Evolutionary conservation across 169 alveolate species (phyloP).

Genomic region (Plasmodium yoelii): DNA sequence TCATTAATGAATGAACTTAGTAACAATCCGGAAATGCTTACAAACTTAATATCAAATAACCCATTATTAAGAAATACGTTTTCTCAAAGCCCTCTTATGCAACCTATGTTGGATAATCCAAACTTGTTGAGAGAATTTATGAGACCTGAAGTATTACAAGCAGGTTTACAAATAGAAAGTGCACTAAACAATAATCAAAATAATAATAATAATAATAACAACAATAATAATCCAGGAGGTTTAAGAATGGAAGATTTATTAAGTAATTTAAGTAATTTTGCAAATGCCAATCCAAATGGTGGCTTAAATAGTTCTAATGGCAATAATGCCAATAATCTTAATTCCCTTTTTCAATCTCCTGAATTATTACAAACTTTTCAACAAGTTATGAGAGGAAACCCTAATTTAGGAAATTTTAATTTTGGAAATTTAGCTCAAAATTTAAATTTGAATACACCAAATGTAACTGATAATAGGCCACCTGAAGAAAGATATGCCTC

Average conservation of each 20-base stretch:
- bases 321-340: conserved; percentile 25
- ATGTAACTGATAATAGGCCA: conserved; percentile 82
- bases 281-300: conserved; percentile 19
- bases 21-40: conserved; percentile 73
- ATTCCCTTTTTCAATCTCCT: conserved; percentile 65
- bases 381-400: conserved; percentile 62
- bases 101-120: conserved; percentile 90
- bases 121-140: conserved; percentile 88
- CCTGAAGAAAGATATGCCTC: conserved; percentile 89
- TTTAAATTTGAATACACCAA: conserved; percentile 46
- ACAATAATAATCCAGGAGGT: conserved; percentile 16
- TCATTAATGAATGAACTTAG: conserved; percentile 61
- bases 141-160: conserved; percentile 87
- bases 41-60: conserved; percentile 72
- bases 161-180: conserved; percentile 87
- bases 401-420: conserved; percentile 63
- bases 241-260: conserved; percentile 67
- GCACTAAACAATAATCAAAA: conserved; percentile 75
- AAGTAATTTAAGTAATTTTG: conserved; percentile 40
- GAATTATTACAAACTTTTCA: conserved; percentile 66
- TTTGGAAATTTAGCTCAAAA: conserved; percentile 19
- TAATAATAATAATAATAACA: conserved; percentile 4
- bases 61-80: conserved; percentile 79
- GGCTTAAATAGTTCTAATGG: conserved; percentile 1
- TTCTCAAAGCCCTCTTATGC: conserved; percentile 88